These are phyloP conservation scores for Chaetothyriales sp. DNA, from an alignment of 2,329 filamentous ascomycete genomes.

Conservation along the genomic window DNA sequence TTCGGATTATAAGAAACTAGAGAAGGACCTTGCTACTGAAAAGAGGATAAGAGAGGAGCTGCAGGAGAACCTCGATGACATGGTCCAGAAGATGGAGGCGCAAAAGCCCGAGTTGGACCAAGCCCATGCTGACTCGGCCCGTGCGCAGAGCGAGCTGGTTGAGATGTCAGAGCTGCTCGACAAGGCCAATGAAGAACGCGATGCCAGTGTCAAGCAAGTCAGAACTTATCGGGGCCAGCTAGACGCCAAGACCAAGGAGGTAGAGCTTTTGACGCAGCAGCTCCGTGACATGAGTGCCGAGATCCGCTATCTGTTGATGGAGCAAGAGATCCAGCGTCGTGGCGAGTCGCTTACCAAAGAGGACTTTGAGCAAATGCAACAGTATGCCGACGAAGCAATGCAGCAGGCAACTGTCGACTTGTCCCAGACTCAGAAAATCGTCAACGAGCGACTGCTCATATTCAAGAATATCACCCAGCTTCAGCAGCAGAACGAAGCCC, in stretches of 20 bases:
- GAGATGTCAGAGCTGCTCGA: constrained; percentile 76
- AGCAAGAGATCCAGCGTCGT: constrained; percentile 67
- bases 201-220: constrained; percentile 60
- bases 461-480: constrained; percentile 77
- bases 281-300: constrained; percentile 80
- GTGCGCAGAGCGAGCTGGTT: constrained; percentile 63
- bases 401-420: constrained; percentile 62
- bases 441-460: constrained; percentile 74
- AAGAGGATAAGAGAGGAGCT: constrained; percentile 61
- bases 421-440: constrained; percentile 74
- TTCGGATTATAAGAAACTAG: constrained; percentile 43
- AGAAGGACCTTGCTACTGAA: constrained; percentile 59
- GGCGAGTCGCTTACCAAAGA: constrained; percentile 61
- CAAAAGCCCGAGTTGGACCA: constrained; percentile 82
- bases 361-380: constrained; percentile 62
- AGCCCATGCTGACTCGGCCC: constrained; percentile 62
- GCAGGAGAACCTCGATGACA: constrained; percentile 63
- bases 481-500: constrained; percentile 73
- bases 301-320: constrained; percentile 77
- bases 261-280: constrained; percentile 67
- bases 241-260: constrained; percentile 46
- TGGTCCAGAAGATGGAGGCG: constrained; percentile 69
- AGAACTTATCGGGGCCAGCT: constrained; percentile 66
- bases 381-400: constrained; percentile 31
- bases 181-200: constrained; percentile 64